Evolutionary conservation across 139 green algal species (phyloP), one percentile per base, ranked within the genome.

Genomic region (Picochlorum sp.): DNA sequence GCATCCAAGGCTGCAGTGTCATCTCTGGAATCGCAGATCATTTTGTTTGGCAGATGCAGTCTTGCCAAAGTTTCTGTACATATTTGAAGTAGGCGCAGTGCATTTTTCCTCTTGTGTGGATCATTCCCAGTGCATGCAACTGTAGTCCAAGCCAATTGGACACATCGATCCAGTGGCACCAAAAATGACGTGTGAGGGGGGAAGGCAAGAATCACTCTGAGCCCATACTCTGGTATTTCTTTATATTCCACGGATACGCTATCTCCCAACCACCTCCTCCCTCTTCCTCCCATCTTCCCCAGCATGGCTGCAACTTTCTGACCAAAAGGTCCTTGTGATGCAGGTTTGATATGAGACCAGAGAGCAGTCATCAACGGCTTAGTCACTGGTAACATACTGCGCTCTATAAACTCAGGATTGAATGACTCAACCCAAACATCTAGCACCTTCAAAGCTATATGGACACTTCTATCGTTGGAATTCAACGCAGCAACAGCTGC

Each of bases 121-220:
- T 59, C 34, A 23, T 44, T 32, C 16, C 4, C 14, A 7, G 16
- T 7, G 18, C 13, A 24, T 28, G 18, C 45, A 6, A 77, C 45
- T 4, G 65, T 47, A 18, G 47, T 30, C 16, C 26, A 28, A 4
- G 70, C 70, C 45, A 73, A 63, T 16, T 77, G 64, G 10, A 92
- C 82, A 74, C 85, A 94, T 49, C 79, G 73, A 77, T 98, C 92
- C 41, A 97, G 63, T 5, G 91, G 93, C 20, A 98, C 85, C 13
- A 98, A 81, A 69, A 98, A 98, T 6, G 79, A 86, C 26, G 88
- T 87, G 30, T 88, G 47, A 55, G 92, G 86, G 57, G 85, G 72
- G 71, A 98, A 98, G 45, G 84, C 94, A 24, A 98, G 83, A 63
- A 98, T 94, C 41, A 97, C 71, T 45, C 93, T 83, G 61, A 98